These are phyloP conservation scores for Heterobasidion parviporum DNA, from an alignment of 1,284 basidiomycete species.

Conservation along the genomic window DNA sequence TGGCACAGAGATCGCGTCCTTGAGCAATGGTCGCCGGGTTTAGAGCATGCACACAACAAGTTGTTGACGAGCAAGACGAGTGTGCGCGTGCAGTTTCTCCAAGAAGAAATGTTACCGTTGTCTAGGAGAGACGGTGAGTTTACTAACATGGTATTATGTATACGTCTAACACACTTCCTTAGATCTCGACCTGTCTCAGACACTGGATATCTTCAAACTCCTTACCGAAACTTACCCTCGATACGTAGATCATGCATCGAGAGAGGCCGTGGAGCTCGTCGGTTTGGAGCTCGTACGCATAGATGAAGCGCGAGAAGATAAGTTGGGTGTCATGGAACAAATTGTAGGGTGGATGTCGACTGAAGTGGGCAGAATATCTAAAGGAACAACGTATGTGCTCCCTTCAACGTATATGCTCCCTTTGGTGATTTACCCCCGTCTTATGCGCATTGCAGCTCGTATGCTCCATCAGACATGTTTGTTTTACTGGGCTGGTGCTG, in stretches of 20 bases:
- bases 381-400: constrained; percentile 40
- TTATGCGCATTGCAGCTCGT: constrained; percentile 32
- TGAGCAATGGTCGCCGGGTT: constrained; percentile 46
- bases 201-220: constrained; percentile 64
- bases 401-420: constrained; percentile 3
- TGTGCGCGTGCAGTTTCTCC: constrained; percentile 47
- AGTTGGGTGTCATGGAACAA: constrained; percentile 55
- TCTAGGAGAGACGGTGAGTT: constrained; percentile 51
- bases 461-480: constrained; percentile 57
- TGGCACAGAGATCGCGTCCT: constrained; percentile 44
- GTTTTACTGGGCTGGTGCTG: constrained; percentile 72
- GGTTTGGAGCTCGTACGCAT: constrained; percentile 53
- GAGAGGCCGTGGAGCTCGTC: constrained; percentile 61
- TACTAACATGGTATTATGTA: too few species aligned
- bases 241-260: constrained; percentile 66
- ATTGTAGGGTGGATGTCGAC: constrained; percentile 65
- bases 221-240: constrained; percentile 70
- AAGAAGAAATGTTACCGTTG: constrained; percentile 51
- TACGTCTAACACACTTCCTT: not conserved
- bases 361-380: constrained; percentile 50
- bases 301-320: constrained; percentile 38
- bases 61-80: constrained; percentile 48
- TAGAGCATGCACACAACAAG: constrained; percentile 41
- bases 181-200: constrained; percentile 62
- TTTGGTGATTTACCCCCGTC: not conserved